Conservation (phyloP, 2,329 filamentous ascomycete species). For the Ascochyta koolunga region DNA sequence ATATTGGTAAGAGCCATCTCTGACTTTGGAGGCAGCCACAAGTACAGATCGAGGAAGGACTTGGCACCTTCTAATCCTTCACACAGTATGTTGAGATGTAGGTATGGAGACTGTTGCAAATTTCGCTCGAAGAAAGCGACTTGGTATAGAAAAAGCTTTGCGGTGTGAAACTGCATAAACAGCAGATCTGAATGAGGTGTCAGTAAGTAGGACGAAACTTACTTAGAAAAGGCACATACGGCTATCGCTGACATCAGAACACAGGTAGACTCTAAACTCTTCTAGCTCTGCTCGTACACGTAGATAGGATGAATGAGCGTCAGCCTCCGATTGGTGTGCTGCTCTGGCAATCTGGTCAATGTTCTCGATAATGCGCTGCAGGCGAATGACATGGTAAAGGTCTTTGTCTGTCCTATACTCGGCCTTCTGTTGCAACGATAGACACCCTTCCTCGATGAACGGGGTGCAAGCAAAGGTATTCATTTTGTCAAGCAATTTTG, state of each 20-base stretch:
- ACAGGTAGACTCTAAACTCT: slow-evolving; percentile 37
- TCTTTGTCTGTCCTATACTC: slow-evolving; percentile 46
- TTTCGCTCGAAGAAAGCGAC: slow-evolving; percentile 45
- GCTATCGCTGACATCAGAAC: slow-evolving; percentile 35
- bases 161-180: slow-evolving; percentile 49
- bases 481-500: slow-evolving; percentile 48
- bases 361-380: slow-evolving; percentile 50
- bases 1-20: slow-evolving; percentile 49
- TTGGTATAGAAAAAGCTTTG: slow-evolving; percentile 50
- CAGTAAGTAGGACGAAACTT: neutral
- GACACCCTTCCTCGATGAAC: slow-evolving; percentile 48
- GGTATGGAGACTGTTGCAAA: slow-evolving; percentile 34
- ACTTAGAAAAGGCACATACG: slow-evolving; percentile 29
- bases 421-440: slow-evolving; percentile 38
- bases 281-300: slow-evolving; percentile 43
- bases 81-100: slow-evolving; percentile 31
- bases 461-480: slow-evolving; percentile 44
- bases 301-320: slow-evolving; percentile 40
- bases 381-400: slow-evolving; percentile 44
- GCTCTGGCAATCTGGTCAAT: slow-evolving; percentile 38
- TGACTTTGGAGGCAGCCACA: slow-evolving; percentile 43
- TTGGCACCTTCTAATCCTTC: slow-evolving; percentile 35
- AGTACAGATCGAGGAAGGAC: slow-evolving; percentile 41
- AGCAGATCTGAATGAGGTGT: slow-evolving; percentile 39
- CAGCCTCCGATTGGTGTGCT: slow-evolving; percentile 22